phyloP scores from a whole-genome alignment of 192 early-diverging fungal species.

The Diversispora eburnea region DNA sequence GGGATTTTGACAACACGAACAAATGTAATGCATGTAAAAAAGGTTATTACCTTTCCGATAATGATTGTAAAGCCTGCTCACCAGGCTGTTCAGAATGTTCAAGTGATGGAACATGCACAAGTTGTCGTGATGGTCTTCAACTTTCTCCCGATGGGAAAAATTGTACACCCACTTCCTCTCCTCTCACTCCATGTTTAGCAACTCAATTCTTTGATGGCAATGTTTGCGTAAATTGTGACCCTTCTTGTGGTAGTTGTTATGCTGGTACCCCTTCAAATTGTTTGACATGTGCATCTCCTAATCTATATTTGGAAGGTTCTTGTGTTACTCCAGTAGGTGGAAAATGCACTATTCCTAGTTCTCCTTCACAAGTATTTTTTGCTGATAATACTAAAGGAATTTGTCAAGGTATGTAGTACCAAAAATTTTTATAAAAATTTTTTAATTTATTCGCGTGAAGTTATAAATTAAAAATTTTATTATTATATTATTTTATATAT shows the following conservation, averaged over 20 bases:
- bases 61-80: neutral
- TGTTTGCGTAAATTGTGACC: neutral
- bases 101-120: neutral
- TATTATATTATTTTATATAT: neutral
- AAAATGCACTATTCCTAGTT: neutral
- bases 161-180: neutral
- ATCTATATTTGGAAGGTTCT: neutral
- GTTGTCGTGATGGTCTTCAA: neutral
- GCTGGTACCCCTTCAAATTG: neutral
- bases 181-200: neutral
- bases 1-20: neutral
- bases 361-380: neutral
- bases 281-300: neutral
- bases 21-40: neutral
- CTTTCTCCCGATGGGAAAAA: neutral
- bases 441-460: neutral
- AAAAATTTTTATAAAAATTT: neutral
- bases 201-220: constrained; percentile 3
- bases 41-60: neutral
- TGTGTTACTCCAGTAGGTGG: neutral
- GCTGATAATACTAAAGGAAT: neutral
- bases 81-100: neutral
- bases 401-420: constrained; percentile 2
- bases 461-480: neutral
- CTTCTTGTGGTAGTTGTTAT: neutral